Evolutionary conservation across 345 rosid species (phyloP), one percentile per base, ranked within the genome.

Genomic region (Hirschfeldia incana): DNA sequence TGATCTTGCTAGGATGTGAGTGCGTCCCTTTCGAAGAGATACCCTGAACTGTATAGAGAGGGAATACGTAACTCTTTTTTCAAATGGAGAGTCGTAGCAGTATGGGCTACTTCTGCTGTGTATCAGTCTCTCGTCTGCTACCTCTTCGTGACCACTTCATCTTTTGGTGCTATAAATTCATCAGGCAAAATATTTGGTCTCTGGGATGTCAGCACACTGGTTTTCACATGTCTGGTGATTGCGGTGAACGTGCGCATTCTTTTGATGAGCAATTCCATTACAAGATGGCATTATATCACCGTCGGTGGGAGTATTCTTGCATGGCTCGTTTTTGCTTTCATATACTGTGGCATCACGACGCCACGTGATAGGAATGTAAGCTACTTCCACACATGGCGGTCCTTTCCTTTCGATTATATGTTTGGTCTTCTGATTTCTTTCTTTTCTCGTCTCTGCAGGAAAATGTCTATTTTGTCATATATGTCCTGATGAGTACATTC

Each of bases 171-270:
- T 72, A 82, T 81, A 79, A 90, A 87, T 81, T 86, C 91, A 73
- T 88, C 91, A 0, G 98, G 99, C 67, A 89, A 78, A 92, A 81
- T 86, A 37, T 92, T 96, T 76, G 99, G 99, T 69, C 87, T 87
- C 8, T 96, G 99, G 99, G 99, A 96, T 74, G 90, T 96, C 83
- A 93, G 99, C 90, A 96, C 99, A 5, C 80, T 93, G 92, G 97
- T 92, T 55, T 96, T 93, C 87, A 92, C 98, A 33, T 90, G 98
- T 83, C 91, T 92, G 69, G 98, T 96, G 36, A 86, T 96, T 72
- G 89, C 98, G 13, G 97, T 96, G 44, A 96, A 96, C 83, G 81
- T 89, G 73, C 98, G 99, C 39, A 93, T 96, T 81, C 97, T 96
- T 69, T 83, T 96, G 94, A 93, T 93, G 81, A 90, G 98, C 70